These are phyloP conservation scores for Coemansia sp. DNA, from an alignment of 192 early-diverging fungal genomes.

Conservation along the genomic window DNA sequence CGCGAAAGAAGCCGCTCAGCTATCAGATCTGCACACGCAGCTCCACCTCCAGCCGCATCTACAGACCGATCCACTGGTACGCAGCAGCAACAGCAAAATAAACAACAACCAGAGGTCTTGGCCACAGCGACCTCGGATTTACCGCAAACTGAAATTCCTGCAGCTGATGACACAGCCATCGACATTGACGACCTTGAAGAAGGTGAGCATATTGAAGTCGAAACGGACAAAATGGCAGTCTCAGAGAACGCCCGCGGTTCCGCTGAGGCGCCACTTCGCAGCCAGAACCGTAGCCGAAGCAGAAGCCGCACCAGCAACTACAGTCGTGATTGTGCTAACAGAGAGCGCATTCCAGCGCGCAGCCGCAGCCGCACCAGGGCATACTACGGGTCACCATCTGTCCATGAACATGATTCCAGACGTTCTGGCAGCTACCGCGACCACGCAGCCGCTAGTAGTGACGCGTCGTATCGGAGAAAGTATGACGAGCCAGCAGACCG, in stretches of 20 bases:
- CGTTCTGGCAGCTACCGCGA: conserved; percentile 20
- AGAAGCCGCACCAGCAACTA: conserved; percentile 7
- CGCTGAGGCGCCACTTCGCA: too few species aligned
- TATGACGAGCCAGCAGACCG: conserved; percentile 37
- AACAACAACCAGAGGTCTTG: too few species aligned
- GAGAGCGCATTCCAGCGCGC: conserved; percentile 15
- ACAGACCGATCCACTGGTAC: background rate
- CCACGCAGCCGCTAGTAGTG: conserved; percentile 9
- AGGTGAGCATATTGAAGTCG: conserved; percentile 49
- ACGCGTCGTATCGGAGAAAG: conserved; percentile 17
- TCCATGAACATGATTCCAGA: conserved; percentile 19
- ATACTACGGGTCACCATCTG: conserved; percentile 3
- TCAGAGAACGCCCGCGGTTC: background rate
- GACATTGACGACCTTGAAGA: conserved; percentile 52
- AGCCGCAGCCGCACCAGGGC: conserved; percentile 20
- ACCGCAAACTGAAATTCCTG: background rate
- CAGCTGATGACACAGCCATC: background rate
- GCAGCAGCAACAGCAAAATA: background rate
- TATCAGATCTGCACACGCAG: background rate
- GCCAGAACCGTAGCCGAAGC: background rate
- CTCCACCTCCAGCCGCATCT: background rate
- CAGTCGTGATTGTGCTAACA: conserved; percentile 2
- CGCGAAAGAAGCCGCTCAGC: conserved; percentile 19
- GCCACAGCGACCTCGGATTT: background rate
- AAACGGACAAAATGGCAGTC: conserved; percentile 15